Base-by-base conservation (phyloP, 371 early-diverging fungal species). In the Synchytrium microbalum region DNA sequence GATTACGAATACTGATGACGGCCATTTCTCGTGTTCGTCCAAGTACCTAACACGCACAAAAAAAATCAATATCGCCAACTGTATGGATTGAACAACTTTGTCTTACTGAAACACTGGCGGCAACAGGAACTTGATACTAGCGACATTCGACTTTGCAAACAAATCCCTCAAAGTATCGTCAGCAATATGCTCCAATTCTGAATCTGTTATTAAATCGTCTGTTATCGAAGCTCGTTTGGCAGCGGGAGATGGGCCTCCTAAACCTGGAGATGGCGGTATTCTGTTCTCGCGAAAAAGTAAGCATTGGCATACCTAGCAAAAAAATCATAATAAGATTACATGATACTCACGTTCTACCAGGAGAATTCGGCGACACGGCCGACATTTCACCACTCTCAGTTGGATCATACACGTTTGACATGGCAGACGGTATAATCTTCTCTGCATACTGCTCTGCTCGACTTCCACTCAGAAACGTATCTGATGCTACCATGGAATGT, bases 1-100 rank as follows among this genome's bases (percentile, higher is more conserved):
- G 0, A 84, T 74, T 23, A 75, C 79, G 65, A 79, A 76, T 19
- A 69, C 68, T 51, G 79, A 67, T 24, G 85, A 79, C 71, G 76
- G 77, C 88, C 88, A 88, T 52, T 73, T 64, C 5, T 77, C 67
- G 52, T 79, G 67, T 32, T 79, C 72, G 60, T 87, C 86, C 72
- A 89, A 69, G 66, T 77, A 80, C 71, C 69, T 54, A 60, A 32
- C 5, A 57, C 13, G 26, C 57, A 57, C 16, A 24, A 24, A 57
- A 57, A 24, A 57, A 16, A 57, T n/a, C 16, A 23, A 57, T 27
- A 16, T 57, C 16, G 23, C 16, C 14, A n/a, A 24, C 16, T 27
- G 10, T 57, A 13, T 16, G n/a, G 24, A 13, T 10, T 27, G 27
- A 26, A 51, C n/a, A 51, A 14, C n/a, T 32, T 19, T 31, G 14